Conservation (phyloP, 1,139 yeast species). For the Diutina scorzettiae region DNA sequence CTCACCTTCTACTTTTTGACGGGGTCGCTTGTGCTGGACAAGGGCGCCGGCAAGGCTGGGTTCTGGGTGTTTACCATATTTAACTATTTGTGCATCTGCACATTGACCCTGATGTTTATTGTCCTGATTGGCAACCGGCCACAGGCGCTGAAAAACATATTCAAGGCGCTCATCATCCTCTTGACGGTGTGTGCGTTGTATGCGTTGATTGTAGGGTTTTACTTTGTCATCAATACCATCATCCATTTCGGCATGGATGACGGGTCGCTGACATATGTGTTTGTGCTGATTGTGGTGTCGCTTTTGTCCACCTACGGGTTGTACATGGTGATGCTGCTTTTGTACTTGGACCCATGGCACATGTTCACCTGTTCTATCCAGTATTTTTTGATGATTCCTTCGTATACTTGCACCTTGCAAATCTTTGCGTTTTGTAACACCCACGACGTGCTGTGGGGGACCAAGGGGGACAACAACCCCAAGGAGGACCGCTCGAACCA, state of each 20-base stretch:
- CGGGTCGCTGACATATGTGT: slow-evolving; percentile 40
- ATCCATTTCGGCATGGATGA: slow-evolving; percentile 25
- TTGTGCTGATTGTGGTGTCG: slow-evolving; percentile 68
- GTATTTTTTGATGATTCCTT: slow-evolving; percentile 81
- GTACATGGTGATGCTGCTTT: slow-evolving; percentile 62
- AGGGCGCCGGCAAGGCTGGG: slow-evolving; percentile 54
- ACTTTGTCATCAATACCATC: slow-evolving; percentile 56
- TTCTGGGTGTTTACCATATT: slow-evolving; percentile 72
- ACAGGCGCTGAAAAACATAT: slow-evolving; percentile 67
- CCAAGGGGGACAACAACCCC: slow-evolving; percentile 80
- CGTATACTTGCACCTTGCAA: slow-evolving; percentile 82
- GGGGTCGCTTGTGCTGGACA: slow-evolving; percentile 56
- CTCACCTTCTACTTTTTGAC: slow-evolving; percentile 87
- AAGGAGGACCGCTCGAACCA: slow-evolving; percentile 37
- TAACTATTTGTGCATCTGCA: slow-evolving; percentile 74
- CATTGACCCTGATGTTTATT: slow-evolving; percentile 72
- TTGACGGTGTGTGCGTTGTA: slow-evolving; percentile 72
- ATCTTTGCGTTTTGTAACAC: slow-evolving; percentile 92
- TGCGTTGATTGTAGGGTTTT: slow-evolving; percentile 72
- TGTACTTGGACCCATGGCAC: slow-evolving; percentile 94
- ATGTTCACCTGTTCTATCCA: slow-evolving; percentile 73
- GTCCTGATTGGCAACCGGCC: slow-evolving; percentile 95
- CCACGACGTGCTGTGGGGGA: slow-evolving; percentile 97
- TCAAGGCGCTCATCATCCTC: slow-evolving; percentile 57
- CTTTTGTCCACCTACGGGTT: slow-evolving; percentile 87